A percentile compares a stretch with the other conserved stretches of the same genome.
These are phyloP conservation scores for Pseudofabraea citricarpa DNA, from an alignment of 2,329 filamentous ascomycete genomes.

Conservation along the genomic window DNA sequence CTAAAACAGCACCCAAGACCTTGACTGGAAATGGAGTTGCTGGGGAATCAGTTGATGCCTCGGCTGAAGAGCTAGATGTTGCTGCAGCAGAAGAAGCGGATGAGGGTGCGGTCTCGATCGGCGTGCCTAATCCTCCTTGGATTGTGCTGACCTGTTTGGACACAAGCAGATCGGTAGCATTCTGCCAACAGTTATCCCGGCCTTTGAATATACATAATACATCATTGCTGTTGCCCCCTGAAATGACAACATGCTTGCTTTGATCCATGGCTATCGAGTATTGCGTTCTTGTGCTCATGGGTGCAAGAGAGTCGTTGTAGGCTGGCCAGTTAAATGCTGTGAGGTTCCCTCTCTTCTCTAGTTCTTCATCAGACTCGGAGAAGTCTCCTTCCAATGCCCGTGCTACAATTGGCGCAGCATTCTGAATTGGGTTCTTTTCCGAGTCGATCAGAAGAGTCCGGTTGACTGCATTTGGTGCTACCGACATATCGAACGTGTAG, in stretches of 20 bases:
- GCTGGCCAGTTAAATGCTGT: constrained; percentile 64
- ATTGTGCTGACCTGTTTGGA: constrained; percentile 11
- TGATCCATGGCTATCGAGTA: constrained; percentile 66
- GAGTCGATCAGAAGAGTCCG: constrained; percentile 63
- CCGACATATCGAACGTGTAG: constrained; percentile 70
- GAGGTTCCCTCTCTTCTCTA: constrained; percentile 36
- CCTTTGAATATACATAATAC: constrained; percentile 75
- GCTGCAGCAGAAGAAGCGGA: constrained; percentile 23
- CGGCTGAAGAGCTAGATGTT: constrained; percentile 27
- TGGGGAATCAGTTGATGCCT: constrained; percentile 21
- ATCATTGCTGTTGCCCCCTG: constrained; percentile 66
- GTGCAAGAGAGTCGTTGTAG: constrained; percentile 74
- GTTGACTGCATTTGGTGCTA: constrained; percentile 69
- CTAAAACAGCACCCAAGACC: constrained; percentile 77
- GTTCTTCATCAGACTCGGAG: neutral
- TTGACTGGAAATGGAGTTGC: constrained; percentile 40
- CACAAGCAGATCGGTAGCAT: constrained; percentile 46
- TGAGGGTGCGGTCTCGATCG: constrained; percentile 10
- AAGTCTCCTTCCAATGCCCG: constrained; percentile 2
- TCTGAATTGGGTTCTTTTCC: constrained; percentile 48
- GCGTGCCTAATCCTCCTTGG: constrained; percentile 21
- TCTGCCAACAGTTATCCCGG: constrained; percentile 70
- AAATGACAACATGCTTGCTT: constrained; percentile 67
- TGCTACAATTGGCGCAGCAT: constrained; percentile 36
- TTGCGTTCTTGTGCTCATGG: constrained; percentile 56